Evolutionary conservation across 768 basidiomycete species (phyloP), one percentile per base, ranked within the genome.

Genomic region (Pisolithus tinctorius): DNA sequence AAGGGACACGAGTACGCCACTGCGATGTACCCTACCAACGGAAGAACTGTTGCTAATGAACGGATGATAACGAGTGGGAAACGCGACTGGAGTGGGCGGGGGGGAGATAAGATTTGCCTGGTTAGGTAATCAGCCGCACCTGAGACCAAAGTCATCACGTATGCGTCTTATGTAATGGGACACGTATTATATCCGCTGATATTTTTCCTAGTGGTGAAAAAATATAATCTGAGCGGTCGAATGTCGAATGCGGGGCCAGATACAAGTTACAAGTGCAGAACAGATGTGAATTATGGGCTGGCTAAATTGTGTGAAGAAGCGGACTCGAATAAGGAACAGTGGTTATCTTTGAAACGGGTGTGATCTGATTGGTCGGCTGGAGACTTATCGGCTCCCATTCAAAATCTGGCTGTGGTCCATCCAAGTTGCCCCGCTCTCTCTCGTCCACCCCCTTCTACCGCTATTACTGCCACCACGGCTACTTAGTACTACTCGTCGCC

Each of bases 331-430:
- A 17, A 49, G 14, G 17, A 25, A 14, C 4, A 51, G 44, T 26
- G 25, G 7, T 40, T 20, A 56, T 56, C 58, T 63, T 60, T 51
- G 55, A 57, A 67, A 67, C 56, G 39, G 13, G 25, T 56, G 55
- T 69, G 63, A 67, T 67, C 66, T 67, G 66, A 69, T 67, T 67
- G 67, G 66, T 54, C 54, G 47, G 60, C 68, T 69, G 55, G 63
- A 60, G 66, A 66, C 66, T 67, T 67, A 69, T 67, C 66, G 67
- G 63, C 60, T 67, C 66, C 67, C 67, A 64, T 63, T 58, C 65
- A 58, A 65, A 69, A 69, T 68, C 67, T 44, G 42, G 31, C 54
- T 50, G 45, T 51, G 20, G 20, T 20, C 20, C 20, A 20, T 20
- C 20, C 20, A 20, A 20, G 20, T 47, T 42, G 58, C 29, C 44